Base-by-base conservation (phyloP, 305 asterid genomes). In the Solanum aculeatissimum region DNA sequence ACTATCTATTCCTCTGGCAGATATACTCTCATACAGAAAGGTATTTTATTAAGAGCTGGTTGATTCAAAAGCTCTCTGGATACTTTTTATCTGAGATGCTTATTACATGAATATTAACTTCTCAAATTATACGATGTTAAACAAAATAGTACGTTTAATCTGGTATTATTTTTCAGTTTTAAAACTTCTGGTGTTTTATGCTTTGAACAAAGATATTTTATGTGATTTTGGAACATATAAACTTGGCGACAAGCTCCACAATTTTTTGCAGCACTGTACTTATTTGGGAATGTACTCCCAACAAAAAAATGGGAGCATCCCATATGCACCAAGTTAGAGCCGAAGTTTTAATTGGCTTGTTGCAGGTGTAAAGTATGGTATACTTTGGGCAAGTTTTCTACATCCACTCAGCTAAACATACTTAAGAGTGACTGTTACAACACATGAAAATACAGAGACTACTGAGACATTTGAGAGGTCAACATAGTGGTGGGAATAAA, bases 11-110 rank as follows among this genome's bases (percentile, higher is more conserved):
- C 98, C 98, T 32, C 87, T 93, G 85, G 90, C 94, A 54, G 99
- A 97, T 92, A 89, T 95, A 82, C 91, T 97, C 87, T 98, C 97
- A 83, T 97, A 97, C 90, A 92, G 98, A 90, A 97, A 97, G 99
- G 99, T 96, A 83, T 82, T 9, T 27, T 49, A 29, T 53, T 78
- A 49, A 49, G 66, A 78, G 47, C 29, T 78, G 49, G 12, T 78
- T 29, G 18, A 53, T 53, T 29, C 82, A 18, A 9, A 78, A 27
- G 18, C 45, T 77, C 29, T 18, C 45, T 77, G 43, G 45, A 49
- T 51, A 51, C 29, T 25, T 77, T 51, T 29, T 51, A 27, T 53
- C 32, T 51, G 13, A 18, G 6, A 51, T 1, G 19, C 62, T 77
- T 77, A 77, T 49, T 51, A 27, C 18, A 16, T 27, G 82, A 77